These are phyloP conservation scores for Gentiana dahurica DNA, from an alignment of 257 asterid species.

Conservation along the genomic window DNA sequence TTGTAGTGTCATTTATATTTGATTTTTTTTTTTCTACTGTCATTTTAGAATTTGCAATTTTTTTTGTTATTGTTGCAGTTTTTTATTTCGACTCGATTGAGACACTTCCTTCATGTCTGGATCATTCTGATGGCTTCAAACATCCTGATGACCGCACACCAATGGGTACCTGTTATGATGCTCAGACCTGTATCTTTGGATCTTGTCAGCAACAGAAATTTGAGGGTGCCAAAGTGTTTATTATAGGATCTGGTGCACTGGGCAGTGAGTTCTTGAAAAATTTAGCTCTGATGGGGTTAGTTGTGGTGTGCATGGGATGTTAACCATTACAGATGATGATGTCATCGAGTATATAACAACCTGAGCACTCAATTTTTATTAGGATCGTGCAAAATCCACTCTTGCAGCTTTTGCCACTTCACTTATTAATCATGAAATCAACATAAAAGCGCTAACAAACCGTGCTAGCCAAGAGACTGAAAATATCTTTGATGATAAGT, in stretches of 20 bases:
- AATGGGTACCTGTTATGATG: conserved; percentile 76
- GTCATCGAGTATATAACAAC: conserved; percentile 82
- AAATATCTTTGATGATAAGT: conserved; percentile 69
- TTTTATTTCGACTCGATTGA: conserved; percentile 84
- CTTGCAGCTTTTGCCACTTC: conserved; percentile 84
- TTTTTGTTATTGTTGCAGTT: conserved; percentile 32
- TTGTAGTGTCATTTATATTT: not conserved
- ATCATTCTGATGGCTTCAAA: conserved; percentile 51
- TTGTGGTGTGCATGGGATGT: conserved; percentile 57
- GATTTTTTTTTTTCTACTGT: not conserved
- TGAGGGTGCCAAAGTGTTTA: conserved; percentile 72
- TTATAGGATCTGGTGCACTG: conserved; percentile 93
- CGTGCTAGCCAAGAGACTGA: conserved; percentile 83
- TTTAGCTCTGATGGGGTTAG: conserved; percentile 86
- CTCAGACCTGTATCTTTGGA: conserved; percentile 86
- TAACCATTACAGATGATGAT: conserved; percentile 85
- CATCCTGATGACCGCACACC: conserved; percentile 9
- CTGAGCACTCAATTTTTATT: conserved; percentile 88
- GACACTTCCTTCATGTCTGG: conserved; percentile 69
- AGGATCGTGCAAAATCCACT: conserved; percentile 80
- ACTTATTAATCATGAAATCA: conserved; percentile 51
- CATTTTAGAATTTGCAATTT: not conserved
- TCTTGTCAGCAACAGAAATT: conserved; percentile 68
- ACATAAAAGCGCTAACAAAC: conserved; percentile 73
- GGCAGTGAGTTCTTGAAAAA: conserved; percentile 90